A percentile compares a stretch with the other conserved stretches of the same genome.
phyloP scores from a whole-genome alignment of 176 grass and related monocot genomes.

The Canna indica region DNA sequence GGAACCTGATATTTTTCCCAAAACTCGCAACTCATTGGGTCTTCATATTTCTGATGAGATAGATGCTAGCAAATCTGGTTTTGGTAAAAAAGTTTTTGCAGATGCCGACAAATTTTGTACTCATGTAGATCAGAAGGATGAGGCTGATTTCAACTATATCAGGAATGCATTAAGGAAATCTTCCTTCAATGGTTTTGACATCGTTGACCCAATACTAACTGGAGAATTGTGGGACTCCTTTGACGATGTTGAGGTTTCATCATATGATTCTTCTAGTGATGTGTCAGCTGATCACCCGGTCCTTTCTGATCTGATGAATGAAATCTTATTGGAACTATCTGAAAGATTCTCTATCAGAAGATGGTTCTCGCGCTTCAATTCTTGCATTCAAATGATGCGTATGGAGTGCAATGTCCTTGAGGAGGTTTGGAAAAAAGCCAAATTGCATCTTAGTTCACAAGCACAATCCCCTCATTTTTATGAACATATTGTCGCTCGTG shows the following conservation, averaged over 20 bases:
- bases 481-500: constrained; percentile 3
- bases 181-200: background rate
- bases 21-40: background rate
- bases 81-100: constrained; percentile 8
- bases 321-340: constrained; percentile 6
- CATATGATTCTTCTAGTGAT: background rate
- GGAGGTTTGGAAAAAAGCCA: constrained; percentile 9
- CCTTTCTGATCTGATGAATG: constrained; percentile 9
- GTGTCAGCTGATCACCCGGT: background rate
- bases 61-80: background rate
- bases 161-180: background rate
- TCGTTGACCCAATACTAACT: background rate
- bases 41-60: background rate
- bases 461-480: background rate
- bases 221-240: background rate
- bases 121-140: constrained; percentile 2
- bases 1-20: constrained; percentile 9
- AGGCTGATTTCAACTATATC: constrained; percentile 12
- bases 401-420: background rate
- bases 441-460: background rate
- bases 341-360: background rate
- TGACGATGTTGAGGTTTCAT: background rate
- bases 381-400: background rate
- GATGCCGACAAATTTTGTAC: background rate
- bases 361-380: constrained; percentile 5